Evolutionary conservation across 352 stramenopile genomes (phyloP).

Genomic region (Phytophthora rubi): DNA sequence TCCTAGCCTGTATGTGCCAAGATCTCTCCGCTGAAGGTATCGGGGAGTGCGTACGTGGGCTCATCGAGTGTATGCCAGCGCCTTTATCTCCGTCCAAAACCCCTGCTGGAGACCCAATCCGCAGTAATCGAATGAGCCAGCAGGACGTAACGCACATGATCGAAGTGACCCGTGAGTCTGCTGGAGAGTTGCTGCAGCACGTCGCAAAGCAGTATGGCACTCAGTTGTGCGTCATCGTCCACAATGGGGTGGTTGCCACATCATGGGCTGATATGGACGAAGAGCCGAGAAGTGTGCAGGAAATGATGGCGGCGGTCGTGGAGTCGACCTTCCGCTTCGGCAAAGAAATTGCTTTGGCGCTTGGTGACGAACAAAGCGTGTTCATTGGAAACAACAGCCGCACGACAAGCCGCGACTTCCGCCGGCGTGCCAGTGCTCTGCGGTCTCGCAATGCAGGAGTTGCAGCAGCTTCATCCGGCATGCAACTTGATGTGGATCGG

Average conservation of each 20-base stretch:
- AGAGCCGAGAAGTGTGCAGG: constrained; percentile 72
- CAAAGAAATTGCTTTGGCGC: constrained; percentile 66
- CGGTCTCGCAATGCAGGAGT: constrained; percentile 59
- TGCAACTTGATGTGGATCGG: constrained; percentile 83
- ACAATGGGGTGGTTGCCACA: constrained; percentile 48
- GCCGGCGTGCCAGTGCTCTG: constrained; percentile 58
- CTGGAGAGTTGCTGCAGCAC: constrained; percentile 62
- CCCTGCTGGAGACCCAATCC: constrained; percentile 14
- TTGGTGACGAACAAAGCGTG: constrained; percentile 65
- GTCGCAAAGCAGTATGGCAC: constrained; percentile 69
- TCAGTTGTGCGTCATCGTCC: constrained; percentile 53
- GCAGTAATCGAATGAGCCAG: constrained; percentile 36
- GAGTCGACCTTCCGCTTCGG: constrained; percentile 61
- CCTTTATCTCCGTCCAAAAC: constrained; percentile 29
- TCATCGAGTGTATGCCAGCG: constrained; percentile 74
- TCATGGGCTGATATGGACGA: constrained; percentile 68
- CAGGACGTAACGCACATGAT: constrained; percentile 80
- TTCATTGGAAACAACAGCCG: constrained; percentile 55
- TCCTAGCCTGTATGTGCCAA: constrained; percentile 73
- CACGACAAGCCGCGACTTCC: constrained; percentile 66
- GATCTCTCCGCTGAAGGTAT: constrained; percentile 73
- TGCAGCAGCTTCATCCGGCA: constrained; percentile 40
- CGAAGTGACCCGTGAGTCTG: constrained; percentile 70
- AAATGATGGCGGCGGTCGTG: constrained; percentile 66
- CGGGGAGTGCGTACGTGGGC: constrained; percentile 65